Conservation (phyloP, 306 rosid genomes). For the Begonia loranthoides region DNA sequence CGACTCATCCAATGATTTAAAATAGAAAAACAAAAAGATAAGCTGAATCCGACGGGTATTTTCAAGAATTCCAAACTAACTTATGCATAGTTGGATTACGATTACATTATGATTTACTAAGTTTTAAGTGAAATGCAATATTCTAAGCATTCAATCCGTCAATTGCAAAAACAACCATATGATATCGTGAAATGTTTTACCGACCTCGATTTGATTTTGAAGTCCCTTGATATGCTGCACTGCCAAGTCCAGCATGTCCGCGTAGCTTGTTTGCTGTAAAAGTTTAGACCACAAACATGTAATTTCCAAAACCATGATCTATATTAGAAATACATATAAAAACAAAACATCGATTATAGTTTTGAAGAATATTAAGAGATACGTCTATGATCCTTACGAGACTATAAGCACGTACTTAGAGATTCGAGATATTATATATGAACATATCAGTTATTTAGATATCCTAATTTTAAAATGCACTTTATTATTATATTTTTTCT, state of each 20-base stretch:
- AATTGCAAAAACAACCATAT: not conserved
- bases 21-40: not conserved
- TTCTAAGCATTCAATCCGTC: not conserved
- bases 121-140: not conserved
- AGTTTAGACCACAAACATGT: too few species aligned
- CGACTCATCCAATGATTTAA: not conserved
- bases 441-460: too few species aligned
- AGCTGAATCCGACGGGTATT: not conserved
- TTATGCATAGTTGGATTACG: not conserved
- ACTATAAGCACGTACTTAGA: too few species aligned
- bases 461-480: too few species aligned
- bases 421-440: too few species aligned
- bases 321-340: not conserved
- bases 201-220: conserved; percentile 82
- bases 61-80: not conserved
- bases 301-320: too few species aligned
- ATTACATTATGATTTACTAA: not conserved
- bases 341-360: not conserved
- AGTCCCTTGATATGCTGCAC: conserved; percentile 97
- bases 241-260: conserved; percentile 96
- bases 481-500: too few species aligned
- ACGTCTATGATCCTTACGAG: too few species aligned
- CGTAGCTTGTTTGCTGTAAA: conserved; percentile 90
- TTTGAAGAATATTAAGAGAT: too few species aligned
- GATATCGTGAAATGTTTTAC: conserved; percentile 10